Evolutionary conservation across 176 grass and related monocot genomes (phyloP), one percentile per base, ranked within the genome.

Genomic region (Panicum miliaceum): DNA sequence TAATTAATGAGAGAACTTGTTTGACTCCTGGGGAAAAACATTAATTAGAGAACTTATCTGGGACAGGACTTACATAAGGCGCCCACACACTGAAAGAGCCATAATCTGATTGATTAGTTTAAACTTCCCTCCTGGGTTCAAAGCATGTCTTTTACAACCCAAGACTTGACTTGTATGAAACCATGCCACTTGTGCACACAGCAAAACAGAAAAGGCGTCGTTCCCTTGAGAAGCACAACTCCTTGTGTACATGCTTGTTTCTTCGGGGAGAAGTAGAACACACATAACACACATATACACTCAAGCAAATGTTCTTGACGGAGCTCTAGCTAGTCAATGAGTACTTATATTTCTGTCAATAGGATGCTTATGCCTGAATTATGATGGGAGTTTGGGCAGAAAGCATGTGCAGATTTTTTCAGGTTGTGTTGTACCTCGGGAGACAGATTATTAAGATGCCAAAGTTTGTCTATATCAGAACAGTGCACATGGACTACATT

Each of bases 341-440:
- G n/a, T 45, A 32, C 12, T 53, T 22, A n/a, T 22, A 56, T 42
- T 18, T 19, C 7, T 75, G 27, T 64, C 46, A 34, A 53, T 50
- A 78, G 25, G 27, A 23, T 59, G 32, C 51, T 68, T 67, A 12
- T 41, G 5, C 71, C 59, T 66, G 60, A 84, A 66, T 76, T 66
- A 53, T 76, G 34, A 67, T 9, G 40, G 47, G 8, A n/a, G 56
- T 42, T 68, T 23, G 40, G 66, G 54, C 19, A 57, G 54, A 58
- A 58, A 63, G 26, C 60, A 63, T 32, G 60, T 56, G 68, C 47
- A 23, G 57, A 50, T 27, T 63, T 89, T 32, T 60, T 72, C 78
- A 64, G 83, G 15, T 58, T 72, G 36, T 78, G 73, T 56, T 77
- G 45, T 77, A 46, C 88, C 18, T 71, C 16, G 10, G 64, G 64